Base-by-base conservation (phyloP, 805 yeast genomes). In the Kazachstania bromeliacearum region DNA sequence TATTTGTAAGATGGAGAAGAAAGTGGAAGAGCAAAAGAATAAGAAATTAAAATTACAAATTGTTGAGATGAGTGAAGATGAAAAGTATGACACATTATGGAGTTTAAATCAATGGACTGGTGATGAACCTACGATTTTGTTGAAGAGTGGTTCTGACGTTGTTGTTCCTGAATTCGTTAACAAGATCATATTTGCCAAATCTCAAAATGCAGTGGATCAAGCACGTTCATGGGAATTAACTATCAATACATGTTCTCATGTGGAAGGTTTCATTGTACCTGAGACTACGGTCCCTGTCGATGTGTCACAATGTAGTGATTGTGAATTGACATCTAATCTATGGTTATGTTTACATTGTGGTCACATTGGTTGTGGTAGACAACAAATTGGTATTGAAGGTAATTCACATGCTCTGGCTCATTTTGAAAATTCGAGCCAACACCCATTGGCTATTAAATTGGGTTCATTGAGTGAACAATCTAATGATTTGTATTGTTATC, bases 281-380 rank as follows among this genome's bases (percentile, higher is more conserved):
- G 36, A 35, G n/a, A 18, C 19, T 33, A 25, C 7, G 3, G 5
- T 19, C 8, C 18, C 15, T 18, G 7, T 38, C 34, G 30, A 33
- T 24, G 15, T 25, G 35, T 5, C 17, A 55, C 3, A 70, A 33
- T 83, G 94, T 56, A 43, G 47, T 3, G 56, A 55, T 8, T 83
- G 94, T 62, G 82, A 71, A 1, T 64, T 92, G 44, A 58, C 61
- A 21, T 82, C 79, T 45, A 92, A 92, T 54, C 60, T 92, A 32
- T 92, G 99, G 99, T 66, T 92, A 13, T 92, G 99, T 63, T 61
- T 92, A 31, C 72, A 73, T 33, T 92, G 98, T 68, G 98, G 98
- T 2, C 63, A 71, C n/a, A 49, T 87, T 8, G 96, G 96, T 4
- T 92, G 99, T 62, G 99, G 99, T 5, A 67, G 99, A 45, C 77